Base-by-base conservation (phyloP, 1,284 basidiomycete species). In the Waitea zeae region DNA sequence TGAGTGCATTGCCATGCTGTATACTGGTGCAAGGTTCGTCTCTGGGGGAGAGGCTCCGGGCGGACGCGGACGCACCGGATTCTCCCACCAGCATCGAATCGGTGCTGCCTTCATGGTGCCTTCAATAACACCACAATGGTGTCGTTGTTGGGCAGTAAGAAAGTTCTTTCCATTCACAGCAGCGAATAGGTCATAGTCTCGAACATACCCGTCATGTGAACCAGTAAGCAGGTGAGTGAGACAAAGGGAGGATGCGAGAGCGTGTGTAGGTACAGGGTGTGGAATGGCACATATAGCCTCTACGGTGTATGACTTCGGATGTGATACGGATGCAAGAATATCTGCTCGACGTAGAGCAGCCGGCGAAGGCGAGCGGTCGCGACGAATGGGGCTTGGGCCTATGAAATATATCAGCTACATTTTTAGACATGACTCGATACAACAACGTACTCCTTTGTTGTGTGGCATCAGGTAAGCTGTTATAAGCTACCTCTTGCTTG, bases 201-300 rank as follows among this genome's bases (percentile, higher is more conserved):
- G 74, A 31, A 97, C 79, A 46, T 88, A 90, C 7, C 92, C 92
- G 53, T 97, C 92, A 41, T 90, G 79, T 7, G 86, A 87, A 27
- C 90, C 92, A 3, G 89, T 89, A 31, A 96, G 57, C 11, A 96
- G 62, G 48, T 92, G 87, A 17, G 81, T 75, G 64, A 88, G 76
- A 54, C 92, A 95, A n/a, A 70, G 56, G 0, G 86, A 86, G 3
- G 83, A 63, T 2, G 88, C 78, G 15, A 96, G 69, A 11, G 83
- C 69, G 55, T 95, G 86, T 0, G 87, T 88, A 3, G 88, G 78
- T 2, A 71, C 70, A 1, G 87, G 86, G 44, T 95, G 84, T 1
- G 90, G 87, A 34, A 93, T 75, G 12, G 89, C 89, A 42, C 83
- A 87, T 39, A 93, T 73, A 12, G 92, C 89, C 54, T 95, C 90